A percentile compares a stretch with the other conserved stretches of the same genome.
Evolutionary conservation across 805 yeast species (phyloP).

Genomic region (Schwanniomyces yamadae): DNA sequence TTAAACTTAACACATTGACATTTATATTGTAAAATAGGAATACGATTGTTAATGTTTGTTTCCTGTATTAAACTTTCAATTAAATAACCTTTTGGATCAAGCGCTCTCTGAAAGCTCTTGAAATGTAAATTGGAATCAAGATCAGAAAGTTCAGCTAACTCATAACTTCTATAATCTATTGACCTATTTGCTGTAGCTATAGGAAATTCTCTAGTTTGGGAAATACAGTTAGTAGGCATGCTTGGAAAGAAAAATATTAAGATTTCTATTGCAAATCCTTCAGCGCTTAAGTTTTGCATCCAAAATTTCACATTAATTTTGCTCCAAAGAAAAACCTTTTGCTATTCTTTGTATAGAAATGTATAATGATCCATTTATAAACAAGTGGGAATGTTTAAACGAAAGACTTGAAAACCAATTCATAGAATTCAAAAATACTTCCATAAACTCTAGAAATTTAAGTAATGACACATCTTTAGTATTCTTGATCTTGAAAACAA

Average conservation of each 20-base stretch:
- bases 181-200: neutral
- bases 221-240: too few relatives aligned
- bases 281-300: slow-evolving; percentile 4
- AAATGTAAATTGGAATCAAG: neutral
- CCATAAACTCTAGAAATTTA: slow-evolving; percentile 1
- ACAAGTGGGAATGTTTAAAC: slow-evolving; percentile 3
- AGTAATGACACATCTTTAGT: slow-evolving; percentile 9
- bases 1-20: slow-evolving; percentile 9
- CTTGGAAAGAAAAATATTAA: too few relatives aligned
- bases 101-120: neutral
- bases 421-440: slow-evolving; percentile 4
- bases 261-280: too few relatives aligned
- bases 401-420: slow-evolving; percentile 1
- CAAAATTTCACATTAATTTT: neutral
- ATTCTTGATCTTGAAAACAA: slow-evolving; percentile 12
- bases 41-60: too few relatives aligned
- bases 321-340: too few relatives aligned
- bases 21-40: slow-evolving; percentile 1
- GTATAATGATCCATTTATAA: slow-evolving; percentile 6
- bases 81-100: neutral
- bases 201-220: too few relatives aligned
- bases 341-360: neutral
- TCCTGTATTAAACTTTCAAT: too few relatives aligned
- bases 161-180: neutral
- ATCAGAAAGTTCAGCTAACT: neutral